phyloP scores from a whole-genome alignment of 306 rosid genomes.

The Coriaria nepalensis region DNA sequence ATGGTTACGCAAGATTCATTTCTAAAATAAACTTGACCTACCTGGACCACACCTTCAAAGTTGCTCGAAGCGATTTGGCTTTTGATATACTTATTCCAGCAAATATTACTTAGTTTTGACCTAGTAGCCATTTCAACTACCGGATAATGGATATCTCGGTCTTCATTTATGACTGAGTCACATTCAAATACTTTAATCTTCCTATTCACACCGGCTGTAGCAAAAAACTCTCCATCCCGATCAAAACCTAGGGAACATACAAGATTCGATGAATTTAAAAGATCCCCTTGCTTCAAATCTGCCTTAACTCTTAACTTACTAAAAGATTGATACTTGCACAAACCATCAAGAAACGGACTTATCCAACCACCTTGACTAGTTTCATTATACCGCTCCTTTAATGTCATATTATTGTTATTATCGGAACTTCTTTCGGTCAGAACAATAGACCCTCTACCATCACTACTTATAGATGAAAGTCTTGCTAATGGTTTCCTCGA shows the following conservation, averaged over 20 bases:
- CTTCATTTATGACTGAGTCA: conserved; percentile 60
- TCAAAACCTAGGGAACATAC: conserved; percentile 87
- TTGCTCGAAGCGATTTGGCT: conserved; percentile 98
- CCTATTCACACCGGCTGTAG: conserved; percentile 92
- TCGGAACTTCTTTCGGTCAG: conserved; percentile 56
- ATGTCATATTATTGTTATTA: conserved; percentile 29
- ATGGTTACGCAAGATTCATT: no score
- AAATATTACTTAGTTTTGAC: conserved; percentile 82
- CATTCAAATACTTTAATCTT: conserved; percentile 87
- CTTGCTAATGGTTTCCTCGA: conserved; percentile 31
- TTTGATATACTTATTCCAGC: conserved; percentile 95
- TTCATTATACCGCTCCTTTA: conserved; percentile 42
- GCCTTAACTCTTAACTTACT: conserved; percentile 80
- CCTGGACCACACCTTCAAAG: conserved; percentile 98
- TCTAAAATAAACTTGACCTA: conserved; percentile 16
- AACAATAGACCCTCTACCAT: conserved; percentile 59
- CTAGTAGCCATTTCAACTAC: conserved; percentile 85
- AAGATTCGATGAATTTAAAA: conserved; percentile 82
- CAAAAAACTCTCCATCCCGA: conserved; percentile 90
- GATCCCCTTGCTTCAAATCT: conserved; percentile 96
- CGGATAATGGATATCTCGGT: conserved; percentile 89
- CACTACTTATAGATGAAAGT: conserved; percentile 45
- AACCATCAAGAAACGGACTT: conserved; percentile 85
- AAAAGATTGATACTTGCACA: conserved; percentile 87
- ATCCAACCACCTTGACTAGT: conserved; percentile 72